Base-by-base conservation (phyloP, 306 rosid species). In the Fragaria iinumae region DNA sequence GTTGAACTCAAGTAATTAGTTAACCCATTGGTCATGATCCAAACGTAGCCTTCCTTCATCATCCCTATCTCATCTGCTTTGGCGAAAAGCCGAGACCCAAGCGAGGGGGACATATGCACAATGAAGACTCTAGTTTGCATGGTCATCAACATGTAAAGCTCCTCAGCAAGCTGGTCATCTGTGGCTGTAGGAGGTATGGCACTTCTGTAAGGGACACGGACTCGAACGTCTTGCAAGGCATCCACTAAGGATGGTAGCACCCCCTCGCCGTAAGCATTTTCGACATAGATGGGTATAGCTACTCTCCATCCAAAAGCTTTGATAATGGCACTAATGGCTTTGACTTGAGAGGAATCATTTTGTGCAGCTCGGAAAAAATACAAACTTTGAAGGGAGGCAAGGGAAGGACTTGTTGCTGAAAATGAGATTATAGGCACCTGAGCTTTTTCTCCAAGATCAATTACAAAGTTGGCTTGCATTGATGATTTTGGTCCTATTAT, bases 341-440 rank as follows among this genome's bases (percentile, higher is more conserved):
- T 32, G 6, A 82, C 80, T 73, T 79, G 88, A 14, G 80, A 56
- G 0, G 82, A 67, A 20, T 76, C 79, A 18, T 25, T 72, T 47
- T 76, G 69, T 2, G 75, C 44, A 3, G 49, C 32, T 59, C 66
- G 76, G 50, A 85, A 81, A 25, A 81, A 85, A 8, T 79, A 85
- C 11, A 60, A 23, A 62, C 76, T 78, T 0, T 48, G 17, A 3
- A 68, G 74, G 1, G 82, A 80, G 4, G 84, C 32, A 23, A 79
- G 82, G 62, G 86, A 81, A 50, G 86, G 74, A 47, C 77, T 68
- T 9, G 80, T 49, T 11, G 89, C 80, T 13, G 79, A 57, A 44
- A 80, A 86, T 23, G 82, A 77, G 38, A 86, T 53, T 38, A 86
- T 80, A 44, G 89, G 89, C 6, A 86, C 89, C 3, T 65, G 60